Evolutionary conservation across 2,329 filamentous ascomycete genomes (phyloP).

Genomic region (Diaporthe destruens): DNA sequence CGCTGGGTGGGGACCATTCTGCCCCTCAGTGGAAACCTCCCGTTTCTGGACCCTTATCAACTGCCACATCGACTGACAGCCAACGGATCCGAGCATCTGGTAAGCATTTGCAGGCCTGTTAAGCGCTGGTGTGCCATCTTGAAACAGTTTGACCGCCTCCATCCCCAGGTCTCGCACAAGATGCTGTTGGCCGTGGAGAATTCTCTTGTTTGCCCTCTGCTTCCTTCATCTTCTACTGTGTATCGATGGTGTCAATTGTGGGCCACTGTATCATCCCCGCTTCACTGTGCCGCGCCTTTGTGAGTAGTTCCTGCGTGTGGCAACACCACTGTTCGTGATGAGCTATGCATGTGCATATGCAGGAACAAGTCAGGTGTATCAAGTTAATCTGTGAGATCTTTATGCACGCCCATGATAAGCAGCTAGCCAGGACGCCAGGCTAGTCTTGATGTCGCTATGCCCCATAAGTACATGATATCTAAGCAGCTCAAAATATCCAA

Average conservation of each 20-base stretch:
- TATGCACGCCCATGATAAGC: neutral
- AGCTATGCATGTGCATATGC: neutral
- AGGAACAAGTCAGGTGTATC: neutral
- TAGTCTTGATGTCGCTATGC: slow-evolving; percentile 27
- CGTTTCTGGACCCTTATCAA: neutral
- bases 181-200: neutral
- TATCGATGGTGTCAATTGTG: neutral
- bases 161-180: neutral
- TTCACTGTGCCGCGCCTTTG: neutral
- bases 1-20: neutral
- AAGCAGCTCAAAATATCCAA: slow-evolving; percentile 17
- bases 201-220: neutral
- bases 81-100: slow-evolving; percentile 27
- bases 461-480: neutral
- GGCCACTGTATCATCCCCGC: neutral
- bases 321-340: neutral
- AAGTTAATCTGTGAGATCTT: neutral
- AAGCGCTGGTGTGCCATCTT: neutral
- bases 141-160: slow-evolving; percentile 15
- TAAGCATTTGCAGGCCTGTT: neutral
- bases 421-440: slow-evolving; percentile 29
- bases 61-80: neutral
- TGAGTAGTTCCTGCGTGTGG: neutral
- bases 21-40: slow-evolving; percentile 8
- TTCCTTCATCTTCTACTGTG: neutral